Base-by-base conservation (phyloP, 371 early-diverging fungal genomes). In the Mortierella sp. region DNA sequence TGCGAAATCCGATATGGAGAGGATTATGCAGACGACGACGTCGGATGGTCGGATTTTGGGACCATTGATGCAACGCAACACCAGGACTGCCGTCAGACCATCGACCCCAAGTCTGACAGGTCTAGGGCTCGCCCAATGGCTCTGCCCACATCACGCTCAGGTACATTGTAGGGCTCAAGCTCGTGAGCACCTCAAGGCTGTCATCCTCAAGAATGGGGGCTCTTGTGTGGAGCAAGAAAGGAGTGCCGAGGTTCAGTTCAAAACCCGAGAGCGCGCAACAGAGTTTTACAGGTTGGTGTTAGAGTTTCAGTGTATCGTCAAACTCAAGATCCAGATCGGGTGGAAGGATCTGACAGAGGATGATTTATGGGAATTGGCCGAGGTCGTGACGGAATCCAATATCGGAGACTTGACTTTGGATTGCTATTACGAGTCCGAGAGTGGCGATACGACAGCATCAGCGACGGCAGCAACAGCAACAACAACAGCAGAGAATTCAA, bases 311-410 rank as follows among this genome's bases (percentile, higher is more conserved):
- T 69, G 65, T 43, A 55, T 75, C 22, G 28, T 61, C 65, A 75
- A 62, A 43, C 75, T 75, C 40, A 59, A 65, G 41, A 65, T 75
- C n/a, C 50, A 47, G 15, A 38, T 75, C 0, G 75, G 47, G 15
- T 75, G 75, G 75, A 40, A 58, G 19, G 57, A 58, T 64, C 38
- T 75, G 38, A 55, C 11, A 3, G 70, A 69, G 21, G 66, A 69
- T 7, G 75, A 75, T 36, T 60, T 75, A 4, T 65, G 66, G 62
- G 65, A 55, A 19, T 45, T 75, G 15, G 69, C 55, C 2, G 38
- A 65, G 5, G 48, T 62, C 1, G 66, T 70, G 13, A 45, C 28
- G 24, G 66, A 45, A 32, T 50, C 57, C 22, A 61, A 59, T n/a
- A 45, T 75, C 28, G 38, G 62, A 13, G 70, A 65, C 6, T 24